Evolutionary conservation across 257 asterid species (phyloP).

Genomic region (Fraxinus cuspidata): DNA sequence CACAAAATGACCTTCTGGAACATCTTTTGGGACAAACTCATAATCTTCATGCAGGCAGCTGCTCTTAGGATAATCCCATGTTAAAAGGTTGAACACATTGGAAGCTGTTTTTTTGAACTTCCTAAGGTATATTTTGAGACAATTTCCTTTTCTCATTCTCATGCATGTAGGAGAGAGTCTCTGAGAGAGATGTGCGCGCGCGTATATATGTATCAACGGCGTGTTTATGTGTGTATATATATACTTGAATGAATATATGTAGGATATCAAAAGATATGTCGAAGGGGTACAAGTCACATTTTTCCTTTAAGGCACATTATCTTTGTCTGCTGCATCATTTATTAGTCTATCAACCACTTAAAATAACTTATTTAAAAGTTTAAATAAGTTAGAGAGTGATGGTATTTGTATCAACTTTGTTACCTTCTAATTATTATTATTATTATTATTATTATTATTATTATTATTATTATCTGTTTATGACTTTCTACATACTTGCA

Average conservation of each 20-base stretch:
- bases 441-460: too few species aligned
- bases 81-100: neutral
- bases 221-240: too few species aligned
- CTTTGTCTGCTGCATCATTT: neutral
- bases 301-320: too few species aligned
- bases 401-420: too few species aligned
- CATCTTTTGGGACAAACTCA: neutral
- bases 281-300: too few species aligned
- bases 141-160: neutral
- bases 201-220: too few species aligned
- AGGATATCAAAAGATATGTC: too few species aligned
- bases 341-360: too few species aligned
- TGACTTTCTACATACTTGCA: neutral
- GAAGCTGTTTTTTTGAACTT: neutral
- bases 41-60: neutral
- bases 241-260: too few species aligned
- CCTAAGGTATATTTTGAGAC: neutral
- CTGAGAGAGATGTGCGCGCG: too few species aligned
- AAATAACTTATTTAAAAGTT: neutral
- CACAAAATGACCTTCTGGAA: conserved; percentile 5
- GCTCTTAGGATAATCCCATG: neutral
- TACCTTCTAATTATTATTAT: neutral
- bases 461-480: too few species aligned
- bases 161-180: neutral
- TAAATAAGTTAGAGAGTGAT: too few species aligned